Conservation (phyloP, 108 stramenopile species). For the Chaetoceros muelleri region DNA sequence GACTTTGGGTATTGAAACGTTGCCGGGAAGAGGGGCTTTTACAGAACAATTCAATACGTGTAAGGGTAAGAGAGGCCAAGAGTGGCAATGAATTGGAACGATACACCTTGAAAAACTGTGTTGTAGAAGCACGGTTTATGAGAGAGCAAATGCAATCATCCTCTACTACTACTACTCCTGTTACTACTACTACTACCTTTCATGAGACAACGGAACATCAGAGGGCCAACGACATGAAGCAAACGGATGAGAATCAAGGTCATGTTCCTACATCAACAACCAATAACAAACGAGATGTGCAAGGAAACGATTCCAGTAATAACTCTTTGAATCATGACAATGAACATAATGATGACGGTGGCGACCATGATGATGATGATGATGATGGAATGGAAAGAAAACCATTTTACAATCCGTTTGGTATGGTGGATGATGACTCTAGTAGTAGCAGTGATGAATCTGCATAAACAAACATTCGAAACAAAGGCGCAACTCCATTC, state of each 20-base stretch:
- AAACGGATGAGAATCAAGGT: not conserved
- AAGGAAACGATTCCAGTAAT: not conserved
- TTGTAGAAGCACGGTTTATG: slow-evolving; percentile 54
- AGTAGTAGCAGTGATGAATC: not conserved
- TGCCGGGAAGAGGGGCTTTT: slow-evolving; percentile 64
- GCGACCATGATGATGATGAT: slow-evolving; percentile 4
- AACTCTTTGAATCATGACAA: not conserved
- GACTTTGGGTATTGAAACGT: slow-evolving; percentile 85
- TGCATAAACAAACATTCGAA: too few relatives aligned
- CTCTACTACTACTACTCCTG: not conserved
- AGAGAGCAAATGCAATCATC: slow-evolving; percentile 10
- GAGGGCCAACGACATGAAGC: not conserved
- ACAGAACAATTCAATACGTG: slow-evolving; percentile 32
- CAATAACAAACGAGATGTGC: not conserved
- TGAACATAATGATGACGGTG: slow-evolving; percentile 2
- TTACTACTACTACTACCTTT: too few relatives aligned
- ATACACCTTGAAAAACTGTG: slow-evolving; percentile 68
- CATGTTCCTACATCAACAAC: not conserved
- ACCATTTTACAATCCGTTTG: not conserved
- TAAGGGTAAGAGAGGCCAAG: slow-evolving; percentile 55
- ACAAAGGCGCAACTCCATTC: too few relatives aligned
- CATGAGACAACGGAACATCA: not conserved
- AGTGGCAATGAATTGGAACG: slow-evolving; percentile 45
- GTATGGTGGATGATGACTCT: not conserved
- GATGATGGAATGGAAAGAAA: not conserved